Conservation (phyloP, 2,329 filamentous ascomycete species). For the Venturiaceae sp. region DNA sequence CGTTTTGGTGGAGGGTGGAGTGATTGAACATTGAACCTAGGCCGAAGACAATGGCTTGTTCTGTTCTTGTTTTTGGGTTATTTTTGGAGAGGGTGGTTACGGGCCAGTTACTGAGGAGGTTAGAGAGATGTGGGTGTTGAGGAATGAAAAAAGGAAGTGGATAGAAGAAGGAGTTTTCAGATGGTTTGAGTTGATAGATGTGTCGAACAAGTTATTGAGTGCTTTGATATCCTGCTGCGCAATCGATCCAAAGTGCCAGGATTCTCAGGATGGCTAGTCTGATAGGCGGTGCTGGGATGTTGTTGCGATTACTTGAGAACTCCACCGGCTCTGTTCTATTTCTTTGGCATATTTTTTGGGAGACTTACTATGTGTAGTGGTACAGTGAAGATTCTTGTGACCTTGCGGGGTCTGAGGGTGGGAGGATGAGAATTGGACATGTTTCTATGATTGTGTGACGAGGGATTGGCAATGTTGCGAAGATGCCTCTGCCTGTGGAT, state of each 20-base stretch:
- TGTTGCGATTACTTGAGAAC: too few species aligned
- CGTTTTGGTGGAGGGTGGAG: constrained; percentile 40
- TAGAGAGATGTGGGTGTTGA: neutral
- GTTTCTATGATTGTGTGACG: constrained; percentile 40
- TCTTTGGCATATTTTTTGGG: too few species aligned
- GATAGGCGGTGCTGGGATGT: too few species aligned
- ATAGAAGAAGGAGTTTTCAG: too few species aligned
- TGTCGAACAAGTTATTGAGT: too few species aligned
- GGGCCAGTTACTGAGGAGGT: constrained; percentile 33
- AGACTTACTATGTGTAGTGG: constrained; percentile 46
- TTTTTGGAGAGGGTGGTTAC: constrained; percentile 15
- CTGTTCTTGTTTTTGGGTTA: neutral
- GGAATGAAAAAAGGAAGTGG: neutral
- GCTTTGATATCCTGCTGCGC: too few species aligned
- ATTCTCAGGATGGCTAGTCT: too few species aligned
- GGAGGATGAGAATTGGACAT: constrained; percentile 42
- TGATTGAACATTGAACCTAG: constrained; percentile 52
- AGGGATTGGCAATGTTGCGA: constrained; percentile 36
- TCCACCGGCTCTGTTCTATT: too few species aligned
- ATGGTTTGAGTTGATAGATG: too few species aligned
- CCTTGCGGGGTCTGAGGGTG: constrained; percentile 37
- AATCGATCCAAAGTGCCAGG: too few species aligned
- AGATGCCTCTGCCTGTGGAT: constrained; percentile 42
- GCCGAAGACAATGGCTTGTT: constrained; percentile 44
- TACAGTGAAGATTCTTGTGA: constrained; percentile 41